Conservation (phyloP, 2,329 filamentous ascomycete species). For the Corniculantispora saksenae region DNA sequence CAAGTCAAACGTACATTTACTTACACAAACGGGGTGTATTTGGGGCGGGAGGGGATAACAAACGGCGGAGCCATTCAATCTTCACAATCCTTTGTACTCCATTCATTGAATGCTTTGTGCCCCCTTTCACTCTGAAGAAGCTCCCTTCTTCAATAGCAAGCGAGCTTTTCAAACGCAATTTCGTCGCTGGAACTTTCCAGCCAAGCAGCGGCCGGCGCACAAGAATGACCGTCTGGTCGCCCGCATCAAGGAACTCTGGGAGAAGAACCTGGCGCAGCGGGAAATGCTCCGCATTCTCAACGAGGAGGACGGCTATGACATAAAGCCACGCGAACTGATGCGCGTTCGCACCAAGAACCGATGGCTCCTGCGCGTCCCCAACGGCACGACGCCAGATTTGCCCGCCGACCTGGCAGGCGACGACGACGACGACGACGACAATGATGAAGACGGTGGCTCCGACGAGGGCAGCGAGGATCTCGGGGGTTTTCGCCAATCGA, state of each 20-base stretch:
- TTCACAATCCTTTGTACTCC: background rate
- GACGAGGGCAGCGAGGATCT: background rate
- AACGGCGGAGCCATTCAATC: conserved; percentile 1
- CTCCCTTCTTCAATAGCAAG: conserved; percentile 53
- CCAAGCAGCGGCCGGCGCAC: conserved; percentile 70
- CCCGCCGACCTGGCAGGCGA: conserved; percentile 45
- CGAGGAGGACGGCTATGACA: conserved; percentile 68
- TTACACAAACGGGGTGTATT: conserved; percentile 22
- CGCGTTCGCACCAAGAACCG: conserved; percentile 69
- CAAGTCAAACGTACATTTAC: conserved; percentile 10
- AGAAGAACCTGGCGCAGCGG: conserved; percentile 68
- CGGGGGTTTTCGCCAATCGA: background rate
- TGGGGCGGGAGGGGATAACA: conserved; percentile 5
- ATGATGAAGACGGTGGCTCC: conserved; percentile 16
- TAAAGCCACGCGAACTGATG: conserved; percentile 71
- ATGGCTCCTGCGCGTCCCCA: conserved; percentile 64
- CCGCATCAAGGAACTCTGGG: conserved; percentile 76
- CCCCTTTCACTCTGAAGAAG: conserved; percentile 10
- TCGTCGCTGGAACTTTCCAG: conserved; percentile 76
- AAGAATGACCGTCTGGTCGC: conserved; percentile 67
- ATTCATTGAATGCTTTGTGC: conserved; percentile 2
- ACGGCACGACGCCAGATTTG: conserved; percentile 39
- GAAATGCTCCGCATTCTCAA: conserved; percentile 73
- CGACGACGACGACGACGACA: conserved; percentile 18
- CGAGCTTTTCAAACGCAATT: conserved; percentile 76